A percentile compares a stretch with the other conserved stretches of the same genome.
phyloP scores from a whole-genome alignment of 495 filamentous ascomycete species.

The Penicillium daleae region DNA sequence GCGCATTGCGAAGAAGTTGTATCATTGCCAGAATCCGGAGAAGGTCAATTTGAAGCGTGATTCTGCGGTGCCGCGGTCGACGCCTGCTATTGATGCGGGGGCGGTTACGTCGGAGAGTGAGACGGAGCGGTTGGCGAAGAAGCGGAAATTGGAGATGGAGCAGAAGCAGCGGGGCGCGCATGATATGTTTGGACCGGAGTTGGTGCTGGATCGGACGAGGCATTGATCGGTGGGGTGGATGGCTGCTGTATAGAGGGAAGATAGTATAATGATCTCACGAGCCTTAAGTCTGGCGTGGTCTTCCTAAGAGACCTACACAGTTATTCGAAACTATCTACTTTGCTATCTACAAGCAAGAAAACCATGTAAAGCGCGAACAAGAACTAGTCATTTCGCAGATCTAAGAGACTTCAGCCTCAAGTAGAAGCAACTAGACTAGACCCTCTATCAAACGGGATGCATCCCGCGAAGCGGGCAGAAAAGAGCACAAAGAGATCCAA shows the following conservation, averaged over 20 bases:
- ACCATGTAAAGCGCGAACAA: neutral
- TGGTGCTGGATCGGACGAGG: slow-evolving; percentile 45
- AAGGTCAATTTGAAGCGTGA: slow-evolving; percentile 55
- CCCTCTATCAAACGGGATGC: slow-evolving; percentile 28
- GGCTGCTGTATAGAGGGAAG: neutral
- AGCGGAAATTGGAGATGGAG: slow-evolving; percentile 44
- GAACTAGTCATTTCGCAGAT: slow-evolving; percentile 20
- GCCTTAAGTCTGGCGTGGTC: neutral
- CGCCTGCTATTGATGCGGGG: slow-evolving; percentile 27
- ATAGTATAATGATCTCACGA: neutral
- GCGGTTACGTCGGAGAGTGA: slow-evolving; percentile 43
- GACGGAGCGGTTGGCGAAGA: slow-evolving; percentile 49
- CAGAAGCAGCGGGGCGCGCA: slow-evolving; percentile 22
- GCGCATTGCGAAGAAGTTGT: slow-evolving; percentile 71
- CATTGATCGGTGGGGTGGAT: slow-evolving; percentile 12
- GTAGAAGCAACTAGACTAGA: slow-evolving; percentile 15
- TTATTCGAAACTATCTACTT: neutral
- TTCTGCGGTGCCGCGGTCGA: slow-evolving; percentile 24
- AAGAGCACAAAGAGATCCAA: slow-evolving; percentile 13
- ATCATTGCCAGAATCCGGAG: slow-evolving; percentile 76
- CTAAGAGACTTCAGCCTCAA: slow-evolving; percentile 6
- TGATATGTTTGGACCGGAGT: slow-evolving; percentile 48
- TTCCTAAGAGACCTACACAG: neutral
- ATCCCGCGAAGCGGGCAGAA: slow-evolving; percentile 14
- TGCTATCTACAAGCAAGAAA: neutral